Conservation (phyloP, 176 grass and related monocot species). For the Phoenix dactylifera region DNA sequence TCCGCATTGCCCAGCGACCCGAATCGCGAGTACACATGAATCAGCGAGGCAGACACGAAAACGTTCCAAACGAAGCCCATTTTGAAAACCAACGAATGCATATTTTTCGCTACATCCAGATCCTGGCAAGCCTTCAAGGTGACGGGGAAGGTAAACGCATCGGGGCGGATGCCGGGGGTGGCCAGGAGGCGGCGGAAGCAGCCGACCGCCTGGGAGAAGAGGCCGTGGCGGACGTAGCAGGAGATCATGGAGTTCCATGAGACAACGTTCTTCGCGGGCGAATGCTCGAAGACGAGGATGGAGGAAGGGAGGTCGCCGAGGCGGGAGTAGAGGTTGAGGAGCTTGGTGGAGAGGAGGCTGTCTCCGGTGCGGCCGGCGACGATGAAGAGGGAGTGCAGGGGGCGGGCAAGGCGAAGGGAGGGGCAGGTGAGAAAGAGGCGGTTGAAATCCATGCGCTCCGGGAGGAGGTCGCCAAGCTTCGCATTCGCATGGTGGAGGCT, state of each 20-base stretch:
- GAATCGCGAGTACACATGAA: constrained; percentile 45
- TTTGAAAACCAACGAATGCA: constrained; percentile 30
- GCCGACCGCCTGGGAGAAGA: constrained; percentile 11
- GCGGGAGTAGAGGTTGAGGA: constrained; percentile 28
- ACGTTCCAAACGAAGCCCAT: constrained; percentile 36
- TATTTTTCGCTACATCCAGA: constrained; percentile 5
- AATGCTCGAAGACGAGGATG: constrained; percentile 30
- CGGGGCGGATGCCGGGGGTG: constrained; percentile 24
- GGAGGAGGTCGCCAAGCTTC: background rate
- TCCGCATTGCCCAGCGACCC: constrained; percentile 21
- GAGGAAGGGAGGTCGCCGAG: constrained; percentile 22
- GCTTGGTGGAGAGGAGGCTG: constrained; percentile 16
- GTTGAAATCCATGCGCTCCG: constrained; percentile 11
- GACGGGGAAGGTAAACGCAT: constrained; percentile 44
- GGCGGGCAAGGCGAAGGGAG: constrained; percentile 34
- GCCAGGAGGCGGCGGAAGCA: constrained; percentile 27
- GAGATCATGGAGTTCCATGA: constrained; percentile 50
- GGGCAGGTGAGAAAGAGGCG: constrained; percentile 15
- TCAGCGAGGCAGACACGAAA: constrained; percentile 36
- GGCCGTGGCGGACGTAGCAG: constrained; percentile 33
- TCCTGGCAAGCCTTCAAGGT: constrained; percentile 28
- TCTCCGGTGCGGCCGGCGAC: constrained; percentile 35
- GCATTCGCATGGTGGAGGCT: constrained; percentile 15
- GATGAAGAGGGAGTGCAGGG: constrained; percentile 38
- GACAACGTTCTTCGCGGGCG: constrained; percentile 15